Conservation (phyloP, 768 basidiomycete species). For the Chalciporus pseudorubinellus region DNA sequence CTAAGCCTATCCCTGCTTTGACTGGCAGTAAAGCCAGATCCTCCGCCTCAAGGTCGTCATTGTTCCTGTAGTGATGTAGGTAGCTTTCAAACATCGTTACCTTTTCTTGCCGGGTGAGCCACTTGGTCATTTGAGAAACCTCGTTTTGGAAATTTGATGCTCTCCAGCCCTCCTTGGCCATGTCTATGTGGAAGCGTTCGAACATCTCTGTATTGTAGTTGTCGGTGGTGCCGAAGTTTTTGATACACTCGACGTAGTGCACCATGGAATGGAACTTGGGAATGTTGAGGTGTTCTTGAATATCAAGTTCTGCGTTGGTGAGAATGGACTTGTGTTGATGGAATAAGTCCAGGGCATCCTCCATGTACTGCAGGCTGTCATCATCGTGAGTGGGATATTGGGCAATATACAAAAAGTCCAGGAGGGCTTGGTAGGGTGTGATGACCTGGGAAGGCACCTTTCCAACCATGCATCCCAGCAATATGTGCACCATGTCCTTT, state of each 20-base stretch:
- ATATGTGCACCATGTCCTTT: too few relatives aligned
- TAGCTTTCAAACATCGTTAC: too few relatives aligned
- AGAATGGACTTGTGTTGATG: conserved; percentile 33
- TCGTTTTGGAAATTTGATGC: conserved; percentile 21
- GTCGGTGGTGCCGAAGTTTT: conserved; percentile 28
- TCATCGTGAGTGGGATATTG: conserved; percentile 33
- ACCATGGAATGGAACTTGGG: conserved; percentile 34
- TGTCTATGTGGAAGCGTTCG: conserved; percentile 40
- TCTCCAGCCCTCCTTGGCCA: conserved; percentile 33
- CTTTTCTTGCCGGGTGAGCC: conserved; percentile 4
- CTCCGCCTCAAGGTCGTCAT: too few relatives aligned
- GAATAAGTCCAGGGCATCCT: conserved; percentile 25
- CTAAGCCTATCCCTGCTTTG: too few relatives aligned
- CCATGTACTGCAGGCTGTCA: conserved; percentile 23
- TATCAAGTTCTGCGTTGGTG: conserved; percentile 18
- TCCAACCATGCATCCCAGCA: background rate
- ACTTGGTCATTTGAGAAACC: conserved; percentile 5
- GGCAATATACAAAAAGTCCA: conserved; percentile 41
- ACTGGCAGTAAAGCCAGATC: too few relatives aligned
- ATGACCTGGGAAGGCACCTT: background rate
- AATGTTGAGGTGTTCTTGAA: conserved; percentile 34
- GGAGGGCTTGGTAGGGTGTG: background rate
- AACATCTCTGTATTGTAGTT: conserved; percentile 36
- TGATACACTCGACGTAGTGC: conserved; percentile 30
- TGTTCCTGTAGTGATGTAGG: too few relatives aligned